A percentile compares a stretch with the other conserved stretches of the same genome.
These are phyloP conservation scores for Phragmites australis DNA, from an alignment of 176 grass and related monocot genomes.

Conservation along the genomic window DNA sequence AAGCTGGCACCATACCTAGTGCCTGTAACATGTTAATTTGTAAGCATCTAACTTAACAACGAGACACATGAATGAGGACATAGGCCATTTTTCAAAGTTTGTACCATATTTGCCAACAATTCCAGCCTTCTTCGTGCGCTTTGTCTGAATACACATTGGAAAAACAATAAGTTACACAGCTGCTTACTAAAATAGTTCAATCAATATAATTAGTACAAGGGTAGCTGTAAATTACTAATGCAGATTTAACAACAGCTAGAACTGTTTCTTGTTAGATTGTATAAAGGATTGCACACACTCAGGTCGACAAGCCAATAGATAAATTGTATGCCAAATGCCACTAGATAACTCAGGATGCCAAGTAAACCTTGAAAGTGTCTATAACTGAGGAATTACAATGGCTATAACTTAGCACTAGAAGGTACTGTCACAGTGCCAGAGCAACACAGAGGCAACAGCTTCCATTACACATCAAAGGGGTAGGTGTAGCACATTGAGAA, in stretches of 20 bases:
- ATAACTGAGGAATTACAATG: no score
- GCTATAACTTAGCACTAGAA: no score
- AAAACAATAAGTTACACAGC: slow-evolving; percentile 28
- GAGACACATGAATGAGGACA: background rate
- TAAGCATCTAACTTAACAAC: background rate
- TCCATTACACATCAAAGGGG: no score
- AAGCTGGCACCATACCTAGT: slow-evolving; percentile 97
- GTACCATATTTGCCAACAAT: slow-evolving; percentile 93
- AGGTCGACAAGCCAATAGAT: background rate
- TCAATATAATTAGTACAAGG: background rate
- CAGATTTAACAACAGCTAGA: background rate
- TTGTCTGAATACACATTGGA: slow-evolving; percentile 57
- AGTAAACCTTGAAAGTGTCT: no score
- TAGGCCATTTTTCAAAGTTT: background rate
- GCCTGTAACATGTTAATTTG: slow-evolving; percentile 40
- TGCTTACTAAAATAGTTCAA: background rate
- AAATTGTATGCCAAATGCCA: no score
- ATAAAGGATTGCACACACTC: background rate
- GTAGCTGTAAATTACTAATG: background rate
- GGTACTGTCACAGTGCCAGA: no score
- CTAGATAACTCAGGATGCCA: no score
- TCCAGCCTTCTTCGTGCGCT: slow-evolving; percentile 95
- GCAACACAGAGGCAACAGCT: no score
- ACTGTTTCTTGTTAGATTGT: background rate
- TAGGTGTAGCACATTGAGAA: no score